Percentiles rank a stretch among this genome's conserved stretches.
phyloP scores from a whole-genome alignment of 768 basidiomycete species.

The Zangia roseola region DNA sequence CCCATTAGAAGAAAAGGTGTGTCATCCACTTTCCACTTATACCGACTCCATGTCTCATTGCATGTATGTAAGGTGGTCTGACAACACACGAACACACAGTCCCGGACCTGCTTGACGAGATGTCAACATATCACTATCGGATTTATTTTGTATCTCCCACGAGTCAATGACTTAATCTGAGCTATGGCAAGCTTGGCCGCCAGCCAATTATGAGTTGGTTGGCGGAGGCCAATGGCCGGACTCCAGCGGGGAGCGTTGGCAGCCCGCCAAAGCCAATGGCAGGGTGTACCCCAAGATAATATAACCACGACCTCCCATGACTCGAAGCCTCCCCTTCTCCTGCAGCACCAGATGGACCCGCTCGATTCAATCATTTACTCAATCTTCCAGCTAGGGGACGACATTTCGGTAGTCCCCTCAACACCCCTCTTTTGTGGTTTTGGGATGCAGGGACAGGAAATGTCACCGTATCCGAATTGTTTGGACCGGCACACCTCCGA shows the following conservation, averaged over 20 bases:
- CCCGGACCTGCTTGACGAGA: no score
- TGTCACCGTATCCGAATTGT: no score
- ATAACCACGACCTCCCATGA: not conserved
- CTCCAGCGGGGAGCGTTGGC: conserved; percentile 1
- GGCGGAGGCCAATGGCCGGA: not conserved
- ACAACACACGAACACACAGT: no score
- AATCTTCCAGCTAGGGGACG: not conserved
- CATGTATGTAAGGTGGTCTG: no score
- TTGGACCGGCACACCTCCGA: not conserved
- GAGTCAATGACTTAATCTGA: not conserved
- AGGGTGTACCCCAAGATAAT: not conserved
- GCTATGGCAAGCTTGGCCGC: not conserved
- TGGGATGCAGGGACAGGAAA: no score
- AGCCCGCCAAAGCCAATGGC: conserved; percentile 11
- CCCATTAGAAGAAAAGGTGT: conserved; percentile 3
- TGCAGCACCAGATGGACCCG: not conserved
- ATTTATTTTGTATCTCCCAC: conserved; percentile 9
- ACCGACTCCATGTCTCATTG: no score
- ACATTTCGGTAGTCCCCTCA: no score
- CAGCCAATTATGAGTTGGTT: no score
- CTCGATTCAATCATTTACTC: accelerated
- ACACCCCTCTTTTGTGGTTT: no score
- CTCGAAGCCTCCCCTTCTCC: not conserved
- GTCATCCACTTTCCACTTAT: no score
- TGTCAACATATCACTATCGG: no score